Conservation (phyloP, 192 early-diverging fungal species). For the Entophlyctis luteolus region DNA sequence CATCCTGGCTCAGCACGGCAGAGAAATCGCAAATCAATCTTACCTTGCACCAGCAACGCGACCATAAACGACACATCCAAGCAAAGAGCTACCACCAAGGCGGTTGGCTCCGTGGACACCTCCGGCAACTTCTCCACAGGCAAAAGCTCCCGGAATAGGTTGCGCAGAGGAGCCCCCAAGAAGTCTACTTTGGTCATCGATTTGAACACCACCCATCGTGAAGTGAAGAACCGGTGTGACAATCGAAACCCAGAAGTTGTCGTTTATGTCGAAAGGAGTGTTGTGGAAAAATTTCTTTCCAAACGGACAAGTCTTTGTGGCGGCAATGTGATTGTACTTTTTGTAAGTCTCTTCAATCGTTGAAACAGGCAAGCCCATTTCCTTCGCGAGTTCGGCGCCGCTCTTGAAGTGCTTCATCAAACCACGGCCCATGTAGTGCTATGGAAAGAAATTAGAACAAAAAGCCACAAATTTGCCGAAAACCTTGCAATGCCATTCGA, state of each 20-base stretch:
- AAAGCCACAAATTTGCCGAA: not conserved
- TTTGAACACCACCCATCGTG: constrained; percentile 80
- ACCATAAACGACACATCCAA: constrained; percentile 94
- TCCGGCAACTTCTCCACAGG: constrained; percentile 90
- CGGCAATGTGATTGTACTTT: constrained; percentile 54
- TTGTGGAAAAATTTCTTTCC: constrained; percentile 63
- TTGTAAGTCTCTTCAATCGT: constrained; percentile 31
- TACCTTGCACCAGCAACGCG: constrained; percentile 76
- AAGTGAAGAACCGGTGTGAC: constrained; percentile 59
- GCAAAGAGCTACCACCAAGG: constrained; percentile 84
- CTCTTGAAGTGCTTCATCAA: constrained; percentile 78
- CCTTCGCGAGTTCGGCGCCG: constrained; percentile 74
- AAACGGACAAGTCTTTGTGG: constrained; percentile 50
- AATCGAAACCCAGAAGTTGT: constrained; percentile 55
- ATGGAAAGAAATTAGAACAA: not conserved
- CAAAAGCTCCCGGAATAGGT: constrained; percentile 69
- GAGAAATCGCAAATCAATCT: constrained; percentile 2
- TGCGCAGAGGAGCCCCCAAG: constrained; percentile 44
- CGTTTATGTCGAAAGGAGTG: constrained; percentile 40
- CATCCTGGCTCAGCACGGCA: no score
- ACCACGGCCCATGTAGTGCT: constrained; percentile 83
- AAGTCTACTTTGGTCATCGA: constrained; percentile 65
- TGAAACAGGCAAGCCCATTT: constrained; percentile 51
- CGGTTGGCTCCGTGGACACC: constrained; percentile 97
- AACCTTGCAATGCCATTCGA: constrained; percentile 84